Evolutionary conservation across 2,329 filamentous ascomycete species (phyloP).

Genomic region (Neonectria neomacrospora): DNA sequence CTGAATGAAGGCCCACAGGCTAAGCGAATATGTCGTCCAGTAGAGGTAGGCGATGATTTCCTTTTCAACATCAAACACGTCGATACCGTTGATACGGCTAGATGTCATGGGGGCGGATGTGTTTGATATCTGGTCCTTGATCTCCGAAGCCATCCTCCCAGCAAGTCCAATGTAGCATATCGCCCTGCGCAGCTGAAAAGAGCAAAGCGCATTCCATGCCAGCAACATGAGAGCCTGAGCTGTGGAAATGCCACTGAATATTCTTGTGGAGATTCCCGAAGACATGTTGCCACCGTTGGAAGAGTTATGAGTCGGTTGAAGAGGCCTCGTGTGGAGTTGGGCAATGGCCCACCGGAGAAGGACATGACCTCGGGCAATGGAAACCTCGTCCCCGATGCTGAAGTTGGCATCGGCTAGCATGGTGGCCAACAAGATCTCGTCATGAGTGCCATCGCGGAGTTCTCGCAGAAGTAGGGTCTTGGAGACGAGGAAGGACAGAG

Average conservation of each 20-base stretch:
- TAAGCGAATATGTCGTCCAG: constrained; percentile 54
- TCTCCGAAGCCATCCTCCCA: constrained; percentile 45
- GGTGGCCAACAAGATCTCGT: constrained; percentile 52
- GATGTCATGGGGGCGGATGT: constrained; percentile 43
- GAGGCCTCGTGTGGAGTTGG: constrained; percentile 46
- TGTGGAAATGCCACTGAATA: constrained; percentile 48
- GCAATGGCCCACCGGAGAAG: constrained; percentile 50
- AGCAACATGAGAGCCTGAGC: constrained; percentile 50
- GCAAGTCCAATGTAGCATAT: constrained; percentile 51
- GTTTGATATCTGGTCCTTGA: constrained; percentile 48
- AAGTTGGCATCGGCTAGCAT: constrained; percentile 55
- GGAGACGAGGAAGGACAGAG: constrained; percentile 53
- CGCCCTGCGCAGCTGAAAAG: constrained; percentile 47
- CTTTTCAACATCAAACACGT: constrained; percentile 53
- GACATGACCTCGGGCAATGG: constrained; percentile 45
- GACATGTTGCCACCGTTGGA: constrained; percentile 37
- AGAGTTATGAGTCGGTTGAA: constrained; percentile 31
- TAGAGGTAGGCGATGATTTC: constrained; percentile 53
- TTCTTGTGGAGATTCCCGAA: constrained; percentile 47
- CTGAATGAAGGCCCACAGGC: constrained; percentile 53
- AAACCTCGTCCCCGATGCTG: constrained; percentile 44
- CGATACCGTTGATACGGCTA: constrained; percentile 55
- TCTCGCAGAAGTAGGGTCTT: constrained; percentile 54
- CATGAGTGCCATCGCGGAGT: constrained; percentile 52
- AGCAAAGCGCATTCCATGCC: constrained; percentile 52